Evolutionary conservation across 2,329 filamentous ascomycete species (phyloP), one percentile per base, ranked within the genome.

Genomic region (Xylaria sp.): DNA sequence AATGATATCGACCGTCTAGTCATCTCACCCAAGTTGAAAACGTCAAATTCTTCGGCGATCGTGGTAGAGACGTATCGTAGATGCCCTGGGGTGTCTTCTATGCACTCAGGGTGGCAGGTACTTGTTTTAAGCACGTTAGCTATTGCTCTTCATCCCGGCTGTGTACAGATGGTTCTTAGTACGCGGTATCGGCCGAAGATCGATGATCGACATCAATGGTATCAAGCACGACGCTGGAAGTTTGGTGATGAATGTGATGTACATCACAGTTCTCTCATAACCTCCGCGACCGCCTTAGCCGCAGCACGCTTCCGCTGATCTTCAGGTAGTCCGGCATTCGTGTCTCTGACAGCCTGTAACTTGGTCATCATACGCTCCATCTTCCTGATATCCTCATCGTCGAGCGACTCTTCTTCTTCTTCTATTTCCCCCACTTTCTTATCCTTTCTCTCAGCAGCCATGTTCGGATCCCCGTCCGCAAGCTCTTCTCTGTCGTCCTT

Each of bases 351-450:
- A 1, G 87, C 87, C 77, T 88, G 87, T 68, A 92, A 80, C 77
- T 87, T 90, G 58, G 83, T 79, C 87, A 91, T 90, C 85, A 91
- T 87, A 60, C 80, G 79, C 73, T 90, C 88, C 34, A 91, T 76
- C 76, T 87, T 86, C 73, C 85, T 83, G 18, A 91, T 83, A 39
- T 88, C 85, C 4, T 85, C 81, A 0, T 84, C 83, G 18, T 78
- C 80, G 2, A 83, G 62, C 1, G 52, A 43, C 25, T 68, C 28
- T 59, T 56, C 80, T 36, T 68, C 25, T 63, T 55, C 80, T 20
- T 78, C 74, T 13, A 64, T 72, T 1, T 70, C 72, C 1, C 30
- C 52, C 12, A 5, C 0, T 23, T 10, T 53, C 28, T 52, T 20
- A 3, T n/a, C 25, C 50, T 59, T 69, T 10, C 70, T 72, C 15